Conservation (phyloP, 345 rosid genomes). For the Eutrema yunnanense region DNA sequence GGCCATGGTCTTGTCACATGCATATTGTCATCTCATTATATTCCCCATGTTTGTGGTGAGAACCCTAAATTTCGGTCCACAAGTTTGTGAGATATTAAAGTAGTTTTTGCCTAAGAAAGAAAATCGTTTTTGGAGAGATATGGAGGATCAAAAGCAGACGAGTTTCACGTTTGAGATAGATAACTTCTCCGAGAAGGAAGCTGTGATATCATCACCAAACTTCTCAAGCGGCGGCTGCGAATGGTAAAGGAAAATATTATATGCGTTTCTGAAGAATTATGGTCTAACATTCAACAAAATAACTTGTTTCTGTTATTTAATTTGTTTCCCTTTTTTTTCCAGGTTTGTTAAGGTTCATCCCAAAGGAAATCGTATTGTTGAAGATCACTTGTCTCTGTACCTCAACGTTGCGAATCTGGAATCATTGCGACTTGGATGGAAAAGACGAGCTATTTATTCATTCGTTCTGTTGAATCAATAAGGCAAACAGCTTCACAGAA, state of each 20-base stretch:
- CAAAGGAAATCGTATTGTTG: background rate
- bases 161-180: constrained; percentile 8
- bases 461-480: background rate
- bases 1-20: too few species aligned
- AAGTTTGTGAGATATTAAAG: background rate
- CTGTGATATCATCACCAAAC: background rate
- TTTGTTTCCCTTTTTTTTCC: too few species aligned
- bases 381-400: background rate
- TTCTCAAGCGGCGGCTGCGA: constrained; percentile 1
- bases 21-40: too few species aligned
- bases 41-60: too few species aligned
- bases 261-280: too few species aligned
- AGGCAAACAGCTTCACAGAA: background rate
- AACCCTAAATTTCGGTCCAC: too few species aligned
- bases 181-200: background rate
- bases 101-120: too few species aligned
- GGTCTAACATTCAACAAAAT: too few species aligned
- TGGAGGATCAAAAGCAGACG: background rate
- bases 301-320: too few species aligned
- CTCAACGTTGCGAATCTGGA: background rate
- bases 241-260: background rate
- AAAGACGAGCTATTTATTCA: background rate
- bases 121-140: background rate
- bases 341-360: background rate
- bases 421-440: background rate